A percentile compares a stretch with the other conserved stretches of the same genome.
Evolutionary conservation across 331 rosid species (phyloP).

Genomic region (Telfairia occidentalis): DNA sequence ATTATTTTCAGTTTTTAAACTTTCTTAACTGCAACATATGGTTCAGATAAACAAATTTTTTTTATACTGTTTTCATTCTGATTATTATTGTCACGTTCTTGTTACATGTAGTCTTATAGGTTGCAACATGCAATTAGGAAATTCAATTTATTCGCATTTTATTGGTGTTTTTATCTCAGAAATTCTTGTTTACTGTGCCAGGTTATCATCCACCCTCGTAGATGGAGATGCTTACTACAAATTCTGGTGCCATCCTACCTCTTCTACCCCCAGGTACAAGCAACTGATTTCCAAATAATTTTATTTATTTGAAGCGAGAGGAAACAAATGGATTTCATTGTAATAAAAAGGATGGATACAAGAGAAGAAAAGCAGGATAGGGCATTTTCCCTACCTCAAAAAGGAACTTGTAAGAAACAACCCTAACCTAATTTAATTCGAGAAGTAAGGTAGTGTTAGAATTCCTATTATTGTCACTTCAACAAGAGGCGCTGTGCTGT

Average conservation of each 20-base stretch:
- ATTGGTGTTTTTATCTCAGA: neutral
- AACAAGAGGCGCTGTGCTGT: neutral
- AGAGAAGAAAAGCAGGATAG: neutral
- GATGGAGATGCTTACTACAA: constrained; percentile 21
- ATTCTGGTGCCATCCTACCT: constrained; percentile 16
- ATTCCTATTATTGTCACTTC: neutral
- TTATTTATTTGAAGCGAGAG: neutral
- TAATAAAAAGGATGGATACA: neutral
- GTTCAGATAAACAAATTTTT: neutral
- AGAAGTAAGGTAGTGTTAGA: neutral
- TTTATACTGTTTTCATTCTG: neutral
- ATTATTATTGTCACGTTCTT: neutral
- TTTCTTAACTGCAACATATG: neutral
- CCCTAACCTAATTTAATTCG: neutral
- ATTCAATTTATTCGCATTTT: neutral
- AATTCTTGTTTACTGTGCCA: neutral
- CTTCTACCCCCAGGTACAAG: constrained; percentile 25
- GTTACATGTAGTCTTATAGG: neutral
- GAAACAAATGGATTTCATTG: neutral
- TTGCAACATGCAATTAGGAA: neutral
- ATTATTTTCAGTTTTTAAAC: too few relatives aligned
- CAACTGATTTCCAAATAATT: neutral
- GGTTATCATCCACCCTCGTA: constrained; percentile 2
- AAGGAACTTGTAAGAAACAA: neutral
- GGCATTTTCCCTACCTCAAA: neutral